A percentile compares a stretch with the other conserved stretches of the same genome.
These are phyloP conservation scores for Aspergillus nanangensis DNA, from an alignment of 495 filamentous ascomycete genomes.

Conservation along the genomic window DNA sequence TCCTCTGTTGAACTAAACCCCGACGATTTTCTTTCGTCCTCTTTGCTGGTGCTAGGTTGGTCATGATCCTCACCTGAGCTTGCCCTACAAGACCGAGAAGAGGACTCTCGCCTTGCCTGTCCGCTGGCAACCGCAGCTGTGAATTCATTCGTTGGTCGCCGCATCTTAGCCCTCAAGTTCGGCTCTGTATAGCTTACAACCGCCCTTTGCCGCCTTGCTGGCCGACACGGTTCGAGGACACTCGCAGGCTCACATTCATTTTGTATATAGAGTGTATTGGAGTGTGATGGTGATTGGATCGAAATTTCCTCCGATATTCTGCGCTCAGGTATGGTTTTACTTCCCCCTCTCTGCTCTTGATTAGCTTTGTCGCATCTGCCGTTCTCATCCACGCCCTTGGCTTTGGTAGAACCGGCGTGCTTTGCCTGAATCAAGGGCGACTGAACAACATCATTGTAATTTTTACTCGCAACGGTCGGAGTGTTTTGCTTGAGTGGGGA, in stretches of 20 bases:
- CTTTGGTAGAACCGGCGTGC: too few relatives aligned
- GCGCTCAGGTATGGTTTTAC: too few relatives aligned
- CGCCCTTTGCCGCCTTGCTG: conserved; percentile 59
- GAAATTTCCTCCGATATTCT: too few relatives aligned
- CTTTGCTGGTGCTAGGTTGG: neutral
- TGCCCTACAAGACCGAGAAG: conserved; percentile 16
- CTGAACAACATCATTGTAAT: neutral
- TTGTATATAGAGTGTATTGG: too few relatives aligned
- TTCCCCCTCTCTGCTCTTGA: too few relatives aligned
- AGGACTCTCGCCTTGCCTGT: conserved; percentile 32
- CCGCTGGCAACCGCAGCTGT: conserved; percentile 64
- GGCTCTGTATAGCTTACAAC: conserved; percentile 83
- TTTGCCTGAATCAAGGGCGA: too few relatives aligned
- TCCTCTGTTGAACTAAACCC: too few relatives aligned
- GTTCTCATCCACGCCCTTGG: too few relatives aligned
- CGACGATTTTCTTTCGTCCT: neutral
- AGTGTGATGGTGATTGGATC: too few relatives aligned
- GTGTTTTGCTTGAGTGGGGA: neutral
- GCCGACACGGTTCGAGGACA: conserved; percentile 51
- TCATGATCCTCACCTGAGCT: conserved; percentile 18
- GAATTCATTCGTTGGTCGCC: conserved; percentile 70
- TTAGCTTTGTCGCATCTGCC: too few relatives aligned
- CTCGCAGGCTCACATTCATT: too few relatives aligned
- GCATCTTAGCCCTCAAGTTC: conserved; percentile 82
- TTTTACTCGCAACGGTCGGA: conserved; percentile 19